Base-by-base conservation (phyloP, 2,329 filamentous ascomycete genomes). In the Clarireedia hainanense region DNA sequence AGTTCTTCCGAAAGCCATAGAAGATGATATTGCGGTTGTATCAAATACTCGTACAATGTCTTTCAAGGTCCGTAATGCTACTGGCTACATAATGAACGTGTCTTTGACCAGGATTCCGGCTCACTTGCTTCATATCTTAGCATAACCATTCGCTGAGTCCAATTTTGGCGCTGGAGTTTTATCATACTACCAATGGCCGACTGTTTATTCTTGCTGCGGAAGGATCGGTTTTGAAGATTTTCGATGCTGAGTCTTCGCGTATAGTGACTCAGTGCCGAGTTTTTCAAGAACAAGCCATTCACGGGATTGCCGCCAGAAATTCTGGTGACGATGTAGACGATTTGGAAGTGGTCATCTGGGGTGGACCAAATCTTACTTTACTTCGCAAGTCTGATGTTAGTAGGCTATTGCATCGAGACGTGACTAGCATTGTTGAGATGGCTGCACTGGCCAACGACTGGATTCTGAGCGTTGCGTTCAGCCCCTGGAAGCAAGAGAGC, bases 221-320 rank as follows among this genome's bases (percentile, higher is more conserved):
- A 66, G 83, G 86, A 57, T 76, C 76, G 7, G 74, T 76, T 59
- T 70, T 88, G 34, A 76, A 75, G 34, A 64, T 85, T 52, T 84
- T 83, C 64, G 56, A 65, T 50, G 55, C 57, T 42, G 63, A 63
- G 14, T 67, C 63, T 5, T 71, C 67, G 4, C 66, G 58, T 23
- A 67, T 75, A 9, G 61, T 75, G 36, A 73, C 71, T 50, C 71
- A 72, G 49, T 65, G 79, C 50, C 70, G 70, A 24, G 71, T 90
- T 30, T 91, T 94, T 65, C 65, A 71, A 15, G 76, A 76, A n/a
- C 88, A 92, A 67, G 74, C 82, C 3, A 81, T 94, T 50, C 89
- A 94, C 69, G 89, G 89, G 2, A 82, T 92, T 53, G 70, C 75
- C n/a, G 70, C 82, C 26, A 61, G 65, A 51, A 68, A 63, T 14